These are phyloP conservation scores for Pseudohalonectria lignicola DNA, from an alignment of 2,329 filamentous ascomycete species.

Conservation along the genomic window DNA sequence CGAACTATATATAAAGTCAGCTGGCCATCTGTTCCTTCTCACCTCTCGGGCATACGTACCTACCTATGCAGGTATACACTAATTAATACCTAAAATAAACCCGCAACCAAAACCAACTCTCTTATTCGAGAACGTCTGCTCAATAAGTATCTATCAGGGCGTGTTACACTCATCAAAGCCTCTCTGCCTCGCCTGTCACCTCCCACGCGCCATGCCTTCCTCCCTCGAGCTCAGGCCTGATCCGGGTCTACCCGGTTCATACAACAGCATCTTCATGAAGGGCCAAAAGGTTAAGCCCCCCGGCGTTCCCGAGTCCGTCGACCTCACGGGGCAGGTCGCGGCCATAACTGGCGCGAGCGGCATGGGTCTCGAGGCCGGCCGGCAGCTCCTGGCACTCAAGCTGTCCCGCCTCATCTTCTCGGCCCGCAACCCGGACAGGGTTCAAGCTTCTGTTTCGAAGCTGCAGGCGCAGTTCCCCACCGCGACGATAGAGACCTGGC, in stretches of 20 bases:
- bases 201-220: too few relatives aligned
- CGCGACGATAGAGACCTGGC: conserved; percentile 5
- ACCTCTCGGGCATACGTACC: too few relatives aligned
- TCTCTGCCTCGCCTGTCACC: too few relatives aligned
- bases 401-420: conserved; percentile 7
- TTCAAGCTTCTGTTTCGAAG: conserved; percentile 3
- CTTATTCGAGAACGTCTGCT: too few relatives aligned
- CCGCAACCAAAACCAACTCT: too few relatives aligned
- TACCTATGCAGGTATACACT: too few relatives aligned
- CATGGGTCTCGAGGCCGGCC: conserved; percentile 5
- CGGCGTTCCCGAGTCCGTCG: conserved; percentile 1
- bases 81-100: too few relatives aligned
- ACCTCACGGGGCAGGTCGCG: conserved; percentile 11
- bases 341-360: conserved; percentile 22
- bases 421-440: conserved; percentile 6
- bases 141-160: too few relatives aligned
- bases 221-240: background rate
- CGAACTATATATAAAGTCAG: too few relatives aligned
- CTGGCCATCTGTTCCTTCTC: too few relatives aligned
- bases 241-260: background rate
- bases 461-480: conserved; percentile 5
- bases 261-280: conserved; percentile 2
- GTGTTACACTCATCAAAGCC: too few relatives aligned
- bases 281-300: conserved; percentile 2
- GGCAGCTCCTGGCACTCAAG: conserved; percentile 8